Evolutionary conservation across 176 grass and related monocot species (phyloP).

Genomic region (Bolboschoenus planiculmis): DNA sequence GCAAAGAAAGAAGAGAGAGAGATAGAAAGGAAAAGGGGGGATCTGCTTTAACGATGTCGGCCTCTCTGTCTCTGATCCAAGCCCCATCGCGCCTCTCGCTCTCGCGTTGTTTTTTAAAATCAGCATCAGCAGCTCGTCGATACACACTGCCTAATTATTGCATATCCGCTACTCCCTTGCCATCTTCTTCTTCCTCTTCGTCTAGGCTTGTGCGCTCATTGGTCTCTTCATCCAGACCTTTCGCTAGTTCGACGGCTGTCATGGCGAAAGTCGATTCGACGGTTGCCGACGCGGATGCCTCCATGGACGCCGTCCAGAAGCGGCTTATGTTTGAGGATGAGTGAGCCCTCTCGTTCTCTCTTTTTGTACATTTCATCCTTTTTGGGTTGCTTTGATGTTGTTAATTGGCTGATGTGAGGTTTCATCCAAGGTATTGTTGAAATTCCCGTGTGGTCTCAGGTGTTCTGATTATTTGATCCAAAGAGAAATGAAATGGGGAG

Average conservation of each 20-base stretch:
- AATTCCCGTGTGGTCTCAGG: background rate
- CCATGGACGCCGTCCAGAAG: slow-evolving; percentile 94
- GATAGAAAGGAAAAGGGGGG: background rate
- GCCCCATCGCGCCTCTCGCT: slow-evolving; percentile 8
- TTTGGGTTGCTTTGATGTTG: background rate
- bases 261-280: background rate
- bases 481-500: background rate
- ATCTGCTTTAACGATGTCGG: background rate
- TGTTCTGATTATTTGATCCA: background rate
- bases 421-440: background rate
- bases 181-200: background rate
- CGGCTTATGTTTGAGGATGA: slow-evolving; percentile 99
- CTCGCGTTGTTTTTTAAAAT: background rate
- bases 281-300: slow-evolving; percentile 31
- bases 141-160: background rate
- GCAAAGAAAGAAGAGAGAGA: background rate
- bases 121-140: background rate
- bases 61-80: slow-evolving; percentile 17
- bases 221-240: slow-evolving; percentile 3
- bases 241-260: background rate
- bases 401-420: background rate
- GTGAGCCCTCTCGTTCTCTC: slow-evolving; percentile 24
- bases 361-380: background rate
- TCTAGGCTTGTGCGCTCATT: slow-evolving; percentile 2
- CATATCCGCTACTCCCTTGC: background rate